Evolutionary conservation across 768 basidiomycete genomes (phyloP), one percentile per base, ranked within the genome.

Genomic region (Trametes sanguinea): DNA sequence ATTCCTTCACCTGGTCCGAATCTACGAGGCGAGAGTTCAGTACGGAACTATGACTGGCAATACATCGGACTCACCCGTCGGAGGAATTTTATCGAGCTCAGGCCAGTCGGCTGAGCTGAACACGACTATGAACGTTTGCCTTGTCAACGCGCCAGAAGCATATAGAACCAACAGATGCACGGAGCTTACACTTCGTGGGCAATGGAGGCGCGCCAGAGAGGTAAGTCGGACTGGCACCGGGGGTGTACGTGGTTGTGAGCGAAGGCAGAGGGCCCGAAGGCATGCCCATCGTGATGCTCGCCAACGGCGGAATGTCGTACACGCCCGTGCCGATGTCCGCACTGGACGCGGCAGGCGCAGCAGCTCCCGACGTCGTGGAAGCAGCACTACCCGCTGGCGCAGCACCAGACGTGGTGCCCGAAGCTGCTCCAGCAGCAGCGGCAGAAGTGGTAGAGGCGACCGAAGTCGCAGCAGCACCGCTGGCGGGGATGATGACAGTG

Each of bases 221-320:
- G 44, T 89, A 76, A 1, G 88, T 84, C 2, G 87, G 82, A 0
- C 78, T 78, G 32, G 86, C 83, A 1, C 91, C 91, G 44, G 85
- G 73, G 0, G 81, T 39, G 66, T 76, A 89, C 0, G 86, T 85
- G 2, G 82, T 71, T 3, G 84, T 77, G 16, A 84, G 75, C 1
- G 83, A 69, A 1, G 81, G 77, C 0, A 83, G 79, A 2, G 82
- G 63, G 6, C 78, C 77, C 6, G 82, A 75, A 4, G 87, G 74
- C 86, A 89, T 89, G 56, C 87, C 88, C 39, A 80, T 82, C 1
- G 80, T 84, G 51, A 92, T 84, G 54, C 74, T 76, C 27, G 75
- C 80, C 48, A 91, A 74, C 5, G 88, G 81, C 14, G 87, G 89
- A 33, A 87, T 78, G 4, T 73, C 69, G 2, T 84, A 81, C 17